Percentiles rank a stretch among this genome's conserved stretches.
Evolutionary conservation across 2,329 filamentous ascomycete species (phyloP).

Genomic region (Cladosporium sp.): DNA sequence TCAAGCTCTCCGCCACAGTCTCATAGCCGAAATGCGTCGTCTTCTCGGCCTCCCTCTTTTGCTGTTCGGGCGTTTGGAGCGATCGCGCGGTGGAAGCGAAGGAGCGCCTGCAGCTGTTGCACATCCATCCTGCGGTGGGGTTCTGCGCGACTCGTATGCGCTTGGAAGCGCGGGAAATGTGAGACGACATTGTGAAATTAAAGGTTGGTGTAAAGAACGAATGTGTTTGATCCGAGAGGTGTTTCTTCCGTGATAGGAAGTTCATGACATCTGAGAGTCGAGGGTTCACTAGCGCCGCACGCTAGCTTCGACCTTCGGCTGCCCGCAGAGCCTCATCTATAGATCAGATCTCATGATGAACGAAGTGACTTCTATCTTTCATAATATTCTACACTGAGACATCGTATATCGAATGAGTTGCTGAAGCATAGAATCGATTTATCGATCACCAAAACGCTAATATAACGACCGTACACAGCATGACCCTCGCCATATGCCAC

Average conservation of each 20-base stretch:
- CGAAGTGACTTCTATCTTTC: no score
- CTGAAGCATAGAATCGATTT: no score
- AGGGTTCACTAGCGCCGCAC: background rate
- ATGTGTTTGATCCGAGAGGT: no score
- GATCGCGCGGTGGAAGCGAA: constrained; percentile 17
- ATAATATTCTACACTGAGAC: no score
- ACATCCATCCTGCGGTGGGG: constrained; percentile 10
- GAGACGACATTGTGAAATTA: no score
- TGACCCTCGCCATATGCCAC: no score
- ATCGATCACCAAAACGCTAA: no score
- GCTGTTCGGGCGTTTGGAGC: constrained; percentile 29
- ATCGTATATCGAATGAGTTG: no score
- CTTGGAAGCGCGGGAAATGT: constrained; percentile 28
- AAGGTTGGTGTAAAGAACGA: no score
- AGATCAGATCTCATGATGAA: background rate
- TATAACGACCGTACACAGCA: no score
- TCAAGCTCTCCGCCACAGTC: constrained; percentile 76
- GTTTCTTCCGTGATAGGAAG: background rate
- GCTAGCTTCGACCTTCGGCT: background rate
- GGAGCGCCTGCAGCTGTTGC: constrained; percentile 13
- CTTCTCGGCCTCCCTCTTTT: constrained; percentile 44
- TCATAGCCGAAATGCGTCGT: constrained; percentile 91
- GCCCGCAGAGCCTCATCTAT: background rate
- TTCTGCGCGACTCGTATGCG: constrained; percentile 24
- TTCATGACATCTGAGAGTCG: background rate